Conservation (phyloP, 495 filamentous ascomycete genomes). For the Astrocystis sublimbata region DNA sequence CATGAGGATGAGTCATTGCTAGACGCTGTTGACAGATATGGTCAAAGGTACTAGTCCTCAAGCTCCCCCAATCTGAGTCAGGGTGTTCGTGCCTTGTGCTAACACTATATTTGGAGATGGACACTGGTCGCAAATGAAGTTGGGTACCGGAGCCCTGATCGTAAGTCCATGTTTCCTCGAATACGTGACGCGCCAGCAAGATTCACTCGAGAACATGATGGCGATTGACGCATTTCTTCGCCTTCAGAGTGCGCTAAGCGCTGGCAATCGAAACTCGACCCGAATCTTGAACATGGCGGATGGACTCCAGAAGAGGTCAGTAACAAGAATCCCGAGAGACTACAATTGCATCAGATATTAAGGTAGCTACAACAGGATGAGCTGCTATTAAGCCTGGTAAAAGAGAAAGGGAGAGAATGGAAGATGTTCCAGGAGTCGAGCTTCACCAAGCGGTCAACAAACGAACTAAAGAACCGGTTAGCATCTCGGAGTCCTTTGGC, state of each 20-base stretch:
- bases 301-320: constrained; percentile 40
- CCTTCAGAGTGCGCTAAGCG: constrained; percentile 43
- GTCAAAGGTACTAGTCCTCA: constrained; percentile 8
- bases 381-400: constrained; percentile 36
- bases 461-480: constrained; percentile 37
- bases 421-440: constrained; percentile 40
- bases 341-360: neutral
- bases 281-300: constrained; percentile 41
- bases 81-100: neutral
- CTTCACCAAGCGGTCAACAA: constrained; percentile 39
- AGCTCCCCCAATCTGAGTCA: neutral
- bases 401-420: constrained; percentile 40
- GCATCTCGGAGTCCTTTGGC: neutral
- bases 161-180: constrained; percentile 4
- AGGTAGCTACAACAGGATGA: constrained; percentile 28
- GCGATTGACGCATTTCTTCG: neutral
- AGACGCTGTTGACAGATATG: constrained; percentile 36
- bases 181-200: too few species aligned
- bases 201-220: too few species aligned
- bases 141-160: constrained; percentile 15
- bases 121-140: constrained; percentile 7
- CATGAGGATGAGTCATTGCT: constrained; percentile 39
- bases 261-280: constrained; percentile 44
- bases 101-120: neutral
- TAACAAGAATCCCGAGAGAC: neutral